Evolutionary conservation across 2,329 filamentous ascomycete genomes (phyloP), one percentile per base, ranked within the genome.

Genomic region (Colletotrichum ledebouriae): DNA sequence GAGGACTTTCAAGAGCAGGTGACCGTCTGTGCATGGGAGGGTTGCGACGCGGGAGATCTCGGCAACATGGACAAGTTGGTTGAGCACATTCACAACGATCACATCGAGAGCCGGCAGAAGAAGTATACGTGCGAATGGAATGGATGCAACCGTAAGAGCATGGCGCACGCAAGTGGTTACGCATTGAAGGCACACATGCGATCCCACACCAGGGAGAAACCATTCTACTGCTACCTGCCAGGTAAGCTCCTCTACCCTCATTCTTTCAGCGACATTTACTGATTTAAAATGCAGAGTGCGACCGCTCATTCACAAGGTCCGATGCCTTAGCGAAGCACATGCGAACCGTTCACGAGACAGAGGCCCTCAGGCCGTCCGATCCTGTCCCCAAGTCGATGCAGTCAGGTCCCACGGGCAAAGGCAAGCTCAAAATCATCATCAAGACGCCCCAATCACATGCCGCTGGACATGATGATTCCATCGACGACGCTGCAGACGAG

Each of bases 111-210:
- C 70, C 89, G 94, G 62, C 93, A 96, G 82, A 97, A 97, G 82
- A 97, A 96, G 79, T 98, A 98, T 78, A 94, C 93, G n/a, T 99
- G 96, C 81, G 95, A 98, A 81, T 99, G 96, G 96, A 89, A 88
- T 68, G 95, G 95, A 72, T 99, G 96, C 78, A 87, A 86, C 60
- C 84, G 94, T 70, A 98, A 97, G 82, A 94, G 94, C 68, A 89
- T 96, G 80, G 90, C 93, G 17, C 96, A 99, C 80, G 95, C 95
- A 1, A 97, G 94, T 75, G 96, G 94, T 2, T 99, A 99, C 81
- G 96, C 96, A 4, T 83, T 99, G 71, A 94, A 97, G 78, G 96
- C 96, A 10, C 96, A 99, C 77, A 97, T 99, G 94, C 87, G 96
- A 73, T 98, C 94, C 77, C 96, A 99, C 78, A 99, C 96, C 1